Evolutionary conservation across 768 basidiomycete genomes (phyloP), one percentile per base, ranked within the genome.

Genomic region (Lactarius pseudohatsudake): DNA sequence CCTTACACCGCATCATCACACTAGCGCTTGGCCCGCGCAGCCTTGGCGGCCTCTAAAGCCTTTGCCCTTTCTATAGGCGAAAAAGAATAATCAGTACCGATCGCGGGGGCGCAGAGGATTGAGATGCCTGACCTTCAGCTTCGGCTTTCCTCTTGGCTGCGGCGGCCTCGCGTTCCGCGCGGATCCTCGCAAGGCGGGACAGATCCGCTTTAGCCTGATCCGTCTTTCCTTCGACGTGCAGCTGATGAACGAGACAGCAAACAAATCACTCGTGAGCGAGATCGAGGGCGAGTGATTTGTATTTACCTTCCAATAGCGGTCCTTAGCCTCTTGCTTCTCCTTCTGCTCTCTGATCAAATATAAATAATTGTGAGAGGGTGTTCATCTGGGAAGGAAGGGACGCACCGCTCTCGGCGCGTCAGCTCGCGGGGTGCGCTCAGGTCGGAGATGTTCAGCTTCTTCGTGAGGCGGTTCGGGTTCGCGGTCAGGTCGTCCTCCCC

Each of bases 191-290:
- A 18, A 98, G 85, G 41, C 96, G 85, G 22, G 89, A 85, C 59
- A 98, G 86, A 76, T 98, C 96, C 4, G 88, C 76, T 79, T 94
- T 91, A 22, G 96, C 95, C 75, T 97, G 83, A 41, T 90, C 87
- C 0, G 96, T 98, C 86, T 97, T 91, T 67, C 96, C 96, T 76
- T 84, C 80, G 18, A 79, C 60, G 72, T 93, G 90, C 38, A 91
- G 80, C 90, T 91, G 70, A 10, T 5, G 15, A 59, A 28, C 22
- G 34, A 54, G 3, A 40, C 64, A 58, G 68, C 18, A 30, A 64
- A 50, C 22, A 43, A 28, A 22, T n/a, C 20, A 50, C 20, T 15
- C 16, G 16, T 22, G 22, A 28, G 13, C 26, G 3, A 57, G 43
- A 36, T 36, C 43, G 64, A 5, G 38, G 38, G 22, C 50, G 22